Evolutionary conservation across 2,329 filamentous ascomycete species (phyloP), one percentile per base, ranked within the genome.

Genomic region (Onygenales sp.): DNA sequence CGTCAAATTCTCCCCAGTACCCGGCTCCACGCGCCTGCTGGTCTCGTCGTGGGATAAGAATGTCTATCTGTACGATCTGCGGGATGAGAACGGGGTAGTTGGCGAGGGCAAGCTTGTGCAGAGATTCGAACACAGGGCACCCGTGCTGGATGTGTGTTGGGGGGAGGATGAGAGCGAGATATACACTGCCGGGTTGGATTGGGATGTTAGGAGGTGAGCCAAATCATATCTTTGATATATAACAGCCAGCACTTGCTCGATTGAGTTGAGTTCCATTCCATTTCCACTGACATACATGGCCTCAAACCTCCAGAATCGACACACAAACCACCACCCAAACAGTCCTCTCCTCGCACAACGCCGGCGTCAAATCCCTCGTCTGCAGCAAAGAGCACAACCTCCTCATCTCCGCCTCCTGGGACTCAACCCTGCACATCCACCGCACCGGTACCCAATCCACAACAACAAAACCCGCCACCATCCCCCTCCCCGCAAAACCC

Each of bases 21-120:
- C 89, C 27, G 73, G 78, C 57, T 83, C 84, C n/a, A 79, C 85
- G 52, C 86, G 84, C 61, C 79, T 98, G 39, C 81, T 94, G n/a
- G 91, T 92, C 62, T 86, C 91, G 9, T 95, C 90, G 53, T 98
- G 93, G 93, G 92, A 97, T 72, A 89, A 85, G 71, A 83, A 89
- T 68, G 83, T 95, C 53, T 95, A 96, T 71, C 78, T 92, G 51
- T 97, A 97, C 77, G 88, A 95, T 66, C 80, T 86, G 55, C 73
- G 76, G 14, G 71, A 72, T 45, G 74, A 75, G 57, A 79, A 78
- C 50, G 69, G 67, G 21, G 77, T 79, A 58, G 76, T 80, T 39
- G 80, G 79, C 27, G 71, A 74, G 50, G 84, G 83, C 6, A 80
- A 79, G 52, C 76, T 94, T 33, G 65, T 91, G 35, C 80, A 82